Evolutionary conservation across 106 monocot species (phyloP).

Genomic region (Dioscorea dumetorum): DNA sequence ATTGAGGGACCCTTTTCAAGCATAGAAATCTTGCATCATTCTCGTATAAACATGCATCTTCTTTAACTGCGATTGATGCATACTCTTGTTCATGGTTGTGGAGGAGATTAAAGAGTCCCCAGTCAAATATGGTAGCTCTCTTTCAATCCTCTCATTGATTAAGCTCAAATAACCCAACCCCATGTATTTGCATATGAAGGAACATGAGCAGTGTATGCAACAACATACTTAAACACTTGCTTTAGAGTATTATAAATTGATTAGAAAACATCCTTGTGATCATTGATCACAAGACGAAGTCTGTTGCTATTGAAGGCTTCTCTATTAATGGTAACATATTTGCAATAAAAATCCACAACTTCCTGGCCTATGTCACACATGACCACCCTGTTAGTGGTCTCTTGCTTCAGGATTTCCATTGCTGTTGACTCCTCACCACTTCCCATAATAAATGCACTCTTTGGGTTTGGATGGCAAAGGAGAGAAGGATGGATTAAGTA

Average conservation of each 20-base stretch:
- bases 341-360: constrained; percentile 67
- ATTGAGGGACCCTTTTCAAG: no score
- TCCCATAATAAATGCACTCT: constrained; percentile 77
- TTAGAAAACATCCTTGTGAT: constrained; percentile 76
- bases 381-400: constrained; percentile 37
- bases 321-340: constrained; percentile 39
- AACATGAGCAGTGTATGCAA: constrained; percentile 73
- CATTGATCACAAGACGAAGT: constrained; percentile 75
- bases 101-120: constrained; percentile 54
- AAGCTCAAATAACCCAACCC: constrained; percentile 70
- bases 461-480: constrained; percentile 57
- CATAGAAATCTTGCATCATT: no score
- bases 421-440: constrained; percentile 89
- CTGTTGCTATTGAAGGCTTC: constrained; percentile 50
- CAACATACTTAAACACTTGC: constrained; percentile 70
- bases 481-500: constrained; percentile 64
- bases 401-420: constrained; percentile 73
- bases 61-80: constrained; percentile 47
- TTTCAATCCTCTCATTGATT: constrained; percentile 50
- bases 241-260: constrained; percentile 72
- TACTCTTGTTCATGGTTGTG: constrained; percentile 67
- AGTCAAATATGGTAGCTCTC: constrained; percentile 52
- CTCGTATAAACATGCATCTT: no score
- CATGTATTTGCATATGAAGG: constrained; percentile 77
- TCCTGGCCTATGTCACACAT: constrained; percentile 94